These are phyloP conservation scores for Cryphonectria parasitica DNA, from an alignment of 2,329 filamentous ascomycete genomes.

Conservation along the genomic window DNA sequence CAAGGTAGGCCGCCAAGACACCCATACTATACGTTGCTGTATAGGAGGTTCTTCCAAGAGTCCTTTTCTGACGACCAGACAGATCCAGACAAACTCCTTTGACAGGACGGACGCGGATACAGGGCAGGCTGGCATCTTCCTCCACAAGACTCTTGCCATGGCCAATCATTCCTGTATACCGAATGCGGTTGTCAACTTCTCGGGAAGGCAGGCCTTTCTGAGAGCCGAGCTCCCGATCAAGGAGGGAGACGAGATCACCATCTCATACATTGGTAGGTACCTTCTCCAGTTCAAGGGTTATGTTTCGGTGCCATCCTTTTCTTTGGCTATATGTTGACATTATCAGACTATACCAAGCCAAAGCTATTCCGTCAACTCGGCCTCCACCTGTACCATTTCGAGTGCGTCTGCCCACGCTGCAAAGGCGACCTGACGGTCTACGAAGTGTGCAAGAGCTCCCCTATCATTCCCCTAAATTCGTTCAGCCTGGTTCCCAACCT, in stretches of 20 bases:
- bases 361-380: constrained; percentile 46
- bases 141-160: constrained; percentile 61
- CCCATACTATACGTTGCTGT: neutral
- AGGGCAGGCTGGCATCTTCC: constrained; percentile 57
- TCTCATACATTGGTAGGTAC: constrained; percentile 63
- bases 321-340: constrained; percentile 2
- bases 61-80: constrained; percentile 25
- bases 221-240: constrained; percentile 54
- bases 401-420: constrained; percentile 56
- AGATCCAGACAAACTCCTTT: constrained; percentile 68
- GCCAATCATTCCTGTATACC: constrained; percentile 66
- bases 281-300: neutral
- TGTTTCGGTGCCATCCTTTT: neutral
- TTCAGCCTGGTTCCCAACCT: constrained; percentile 51
- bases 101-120: constrained; percentile 58
- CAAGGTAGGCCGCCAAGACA: constrained; percentile 46
- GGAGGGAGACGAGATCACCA: constrained; percentile 60
- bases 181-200: constrained; percentile 61
- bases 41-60: neutral
- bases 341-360: constrained; percentile 53
- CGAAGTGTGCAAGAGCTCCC: constrained; percentile 50
- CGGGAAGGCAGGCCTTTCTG: constrained; percentile 54
- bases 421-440: constrained; percentile 57
- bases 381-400: constrained; percentile 56
- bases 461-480: constrained; percentile 47